Evolutionary conservation across 164 flowering plant genomes (phyloP).

Genomic region (Nelumbo lutea): DNA sequence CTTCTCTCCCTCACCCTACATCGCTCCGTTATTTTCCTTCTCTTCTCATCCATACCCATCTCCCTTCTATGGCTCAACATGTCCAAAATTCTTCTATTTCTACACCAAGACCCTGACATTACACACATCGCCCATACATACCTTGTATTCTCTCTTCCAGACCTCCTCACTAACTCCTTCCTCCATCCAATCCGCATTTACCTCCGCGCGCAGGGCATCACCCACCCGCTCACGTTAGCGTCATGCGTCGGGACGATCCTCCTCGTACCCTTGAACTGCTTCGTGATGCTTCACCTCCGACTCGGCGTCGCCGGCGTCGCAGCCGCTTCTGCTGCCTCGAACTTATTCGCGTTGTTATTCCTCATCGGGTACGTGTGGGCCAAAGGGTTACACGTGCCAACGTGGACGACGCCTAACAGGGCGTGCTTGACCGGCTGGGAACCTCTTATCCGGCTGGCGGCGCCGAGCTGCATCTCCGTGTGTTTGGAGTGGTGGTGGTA

Average conservation of each 20-base stretch:
- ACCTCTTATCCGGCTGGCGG: conserved; percentile 68
- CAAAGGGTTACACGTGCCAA: conserved; percentile 37
- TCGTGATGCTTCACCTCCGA: conserved; percentile 38
- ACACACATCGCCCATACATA: conserved; percentile 54
- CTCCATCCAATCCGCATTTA: conserved; percentile 85
- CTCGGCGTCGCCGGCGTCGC: conserved; percentile 81
- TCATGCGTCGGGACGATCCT: conserved; percentile 47
- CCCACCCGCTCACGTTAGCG: conserved; percentile 70
- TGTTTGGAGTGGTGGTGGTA: conserved; percentile 99
- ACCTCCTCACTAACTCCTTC: conserved; percentile 66
- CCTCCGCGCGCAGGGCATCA: conserved; percentile 86
- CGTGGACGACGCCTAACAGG: conserved; percentile 47
- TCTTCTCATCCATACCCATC: conserved; percentile 57
- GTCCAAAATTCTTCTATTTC: conserved; percentile 31
- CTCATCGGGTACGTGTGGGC: conserved; percentile 41
- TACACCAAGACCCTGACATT: conserved; percentile 61
- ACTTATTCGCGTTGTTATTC: conserved; percentile 33
- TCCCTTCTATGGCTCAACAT: conserved; percentile 68
- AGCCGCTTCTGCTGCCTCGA: conserved; percentile 52
- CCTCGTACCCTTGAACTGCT: conserved; percentile 55
- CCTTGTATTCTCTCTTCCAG: conserved; percentile 67
- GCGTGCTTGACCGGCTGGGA: conserved; percentile 74
- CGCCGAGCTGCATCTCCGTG: conserved; percentile 86
- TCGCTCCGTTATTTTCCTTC: conserved; percentile 60
- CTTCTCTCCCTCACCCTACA: conserved; percentile 70